A percentile compares a stretch with the other conserved stretches of the same genome.
Evolutionary conservation across 2,329 filamentous ascomycete genomes (phyloP).

Genomic region (Fusarium kyushuense): DNA sequence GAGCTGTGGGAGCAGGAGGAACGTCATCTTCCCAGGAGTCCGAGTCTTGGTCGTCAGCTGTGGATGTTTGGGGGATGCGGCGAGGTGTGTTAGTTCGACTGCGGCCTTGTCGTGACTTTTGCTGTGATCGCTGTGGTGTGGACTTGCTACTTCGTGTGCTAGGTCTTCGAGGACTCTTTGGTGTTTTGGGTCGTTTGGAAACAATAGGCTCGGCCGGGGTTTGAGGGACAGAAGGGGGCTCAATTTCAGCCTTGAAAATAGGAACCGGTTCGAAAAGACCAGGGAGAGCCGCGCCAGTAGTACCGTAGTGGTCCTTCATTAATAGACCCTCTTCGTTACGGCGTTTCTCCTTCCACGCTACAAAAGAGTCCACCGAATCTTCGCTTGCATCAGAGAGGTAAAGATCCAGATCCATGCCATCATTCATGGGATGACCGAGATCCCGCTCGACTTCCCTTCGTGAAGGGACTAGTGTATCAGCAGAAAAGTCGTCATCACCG

Average conservation of each 20-base stretch:
- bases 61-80: conserved; percentile 11
- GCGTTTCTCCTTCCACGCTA: conserved; percentile 29
- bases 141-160: conserved; percentile 28
- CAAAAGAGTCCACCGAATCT: conserved; percentile 48
- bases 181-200: conserved; percentile 17
- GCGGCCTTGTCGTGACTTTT: conserved; percentile 7
- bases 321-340: conserved; percentile 45
- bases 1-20: conserved; percentile 21
- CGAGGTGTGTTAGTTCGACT: conserved; percentile 21
- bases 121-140: conserved; percentile 11
- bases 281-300: conserved; percentile 43
- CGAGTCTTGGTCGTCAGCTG: conserved; percentile 28
- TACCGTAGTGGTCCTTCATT: conserved; percentile 47
- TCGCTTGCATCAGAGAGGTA: conserved; percentile 45
- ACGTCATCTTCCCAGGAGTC: conserved; percentile 35
- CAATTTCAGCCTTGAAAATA: conserved; percentile 12
- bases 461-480: conserved; percentile 32
- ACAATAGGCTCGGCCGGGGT: background rate
- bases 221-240: conserved; percentile 16
- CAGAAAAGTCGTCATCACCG: conserved; percentile 34
- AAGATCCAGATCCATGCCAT: conserved; percentile 7
- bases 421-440: conserved; percentile 5
- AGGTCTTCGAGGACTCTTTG: conserved; percentile 22
- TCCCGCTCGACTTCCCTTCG: conserved; percentile 18
- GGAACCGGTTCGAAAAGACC: conserved; percentile 46